Conservation (phyloP, 75 land plant species). For the Pinus taeda region DNA sequence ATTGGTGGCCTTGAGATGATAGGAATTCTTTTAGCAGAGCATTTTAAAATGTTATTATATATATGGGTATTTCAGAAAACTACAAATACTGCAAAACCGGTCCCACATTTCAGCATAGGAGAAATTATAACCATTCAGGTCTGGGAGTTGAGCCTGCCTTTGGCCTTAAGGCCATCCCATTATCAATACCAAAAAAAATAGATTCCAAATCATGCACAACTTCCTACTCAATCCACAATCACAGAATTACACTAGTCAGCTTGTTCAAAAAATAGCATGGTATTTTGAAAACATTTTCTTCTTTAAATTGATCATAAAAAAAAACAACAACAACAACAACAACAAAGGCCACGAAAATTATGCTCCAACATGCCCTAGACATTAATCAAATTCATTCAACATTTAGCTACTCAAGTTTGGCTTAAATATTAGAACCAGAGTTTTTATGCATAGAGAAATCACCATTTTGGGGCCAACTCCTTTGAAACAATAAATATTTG, state of each 20-base stretch:
- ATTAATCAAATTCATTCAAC: not conserved
- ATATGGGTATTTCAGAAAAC: too few species aligned
- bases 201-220: too few species aligned
- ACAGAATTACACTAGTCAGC: too few species aligned
- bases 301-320: not conserved
- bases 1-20: not conserved
- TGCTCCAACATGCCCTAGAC: not conserved
- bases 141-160: too few species aligned
- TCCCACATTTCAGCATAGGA: too few species aligned
- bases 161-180: too few species aligned
- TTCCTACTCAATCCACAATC: too few species aligned
- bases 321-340: too few species aligned
- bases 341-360: not conserved
- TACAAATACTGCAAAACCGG: too few species aligned
- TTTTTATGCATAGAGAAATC: not conserved
- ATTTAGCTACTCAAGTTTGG: not conserved
- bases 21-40: not conserved
- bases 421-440: not conserved
- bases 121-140: too few species aligned
- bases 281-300: not conserved
- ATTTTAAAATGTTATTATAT: too few species aligned
- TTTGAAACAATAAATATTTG: slow-evolving; percentile 70
- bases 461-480: slow-evolving; percentile 94
- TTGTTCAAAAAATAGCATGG: not conserved
- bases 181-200: too few species aligned